Evolutionary conservation across 257 asterid genomes (phyloP).

Genomic region (Thymus mandschuricus): DNA sequence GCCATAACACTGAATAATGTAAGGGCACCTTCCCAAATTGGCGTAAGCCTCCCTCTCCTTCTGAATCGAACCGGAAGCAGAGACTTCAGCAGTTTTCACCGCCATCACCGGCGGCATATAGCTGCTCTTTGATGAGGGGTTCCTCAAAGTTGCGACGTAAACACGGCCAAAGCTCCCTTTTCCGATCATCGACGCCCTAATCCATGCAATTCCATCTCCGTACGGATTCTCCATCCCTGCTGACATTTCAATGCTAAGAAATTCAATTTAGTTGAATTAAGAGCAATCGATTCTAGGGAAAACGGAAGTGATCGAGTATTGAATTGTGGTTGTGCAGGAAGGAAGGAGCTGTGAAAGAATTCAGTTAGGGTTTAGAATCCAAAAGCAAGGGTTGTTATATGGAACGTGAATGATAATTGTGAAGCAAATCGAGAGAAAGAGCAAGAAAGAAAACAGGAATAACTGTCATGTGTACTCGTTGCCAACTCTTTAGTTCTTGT

Average conservation of each 20-base stretch:
- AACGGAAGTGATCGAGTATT: no score
- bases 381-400: no score
- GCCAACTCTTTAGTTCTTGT: no score
- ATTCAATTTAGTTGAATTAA: no score
- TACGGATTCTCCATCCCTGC: constrained; percentile 4
- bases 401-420: no score
- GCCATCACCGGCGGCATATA: constrained; percentile 80
- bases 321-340: no score
- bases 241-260: background rate
- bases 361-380: no score
- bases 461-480: no score
- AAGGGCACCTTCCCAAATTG: constrained; percentile 59
- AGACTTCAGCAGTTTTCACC: constrained; percentile 95
- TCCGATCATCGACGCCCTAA: constrained; percentile 78
- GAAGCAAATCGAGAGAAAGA: no score
- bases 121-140: constrained; percentile 62
- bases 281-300: no score
- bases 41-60: constrained; percentile 70
- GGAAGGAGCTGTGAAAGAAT: no score
- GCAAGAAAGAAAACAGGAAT: no score
- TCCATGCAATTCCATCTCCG: constrained; percentile 93
- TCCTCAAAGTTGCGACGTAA: constrained; percentile 69
- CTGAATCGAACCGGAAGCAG: constrained; percentile 84
- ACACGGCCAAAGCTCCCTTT: constrained; percentile 90
- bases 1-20: constrained; percentile 66